These are phyloP conservation scores for Plasmodium malariae DNA, from an alignment of 169 alveolate species.

Conservation along the genomic window DNA sequence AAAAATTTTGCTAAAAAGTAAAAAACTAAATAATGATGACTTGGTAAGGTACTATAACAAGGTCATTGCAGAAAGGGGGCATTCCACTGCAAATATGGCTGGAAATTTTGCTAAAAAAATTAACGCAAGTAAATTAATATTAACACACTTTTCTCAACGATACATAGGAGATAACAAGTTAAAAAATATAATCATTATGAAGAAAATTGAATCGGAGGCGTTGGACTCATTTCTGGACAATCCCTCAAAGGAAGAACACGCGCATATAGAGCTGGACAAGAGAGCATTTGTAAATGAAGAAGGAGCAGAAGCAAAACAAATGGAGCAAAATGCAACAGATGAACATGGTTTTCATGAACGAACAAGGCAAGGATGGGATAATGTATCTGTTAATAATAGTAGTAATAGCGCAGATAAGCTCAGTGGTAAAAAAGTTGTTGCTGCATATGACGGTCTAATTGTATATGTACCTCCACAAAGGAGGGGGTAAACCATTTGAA, in stretches of 20 bases:
- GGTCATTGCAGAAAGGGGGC: constrained; percentile 80
- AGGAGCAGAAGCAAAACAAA: neutral
- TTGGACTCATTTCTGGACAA: neutral
- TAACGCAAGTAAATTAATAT: constrained; percentile 76
- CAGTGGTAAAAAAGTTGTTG: constrained; percentile 17
- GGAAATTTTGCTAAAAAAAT: constrained; percentile 80
- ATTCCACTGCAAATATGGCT: constrained; percentile 84
- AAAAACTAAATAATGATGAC: neutral
- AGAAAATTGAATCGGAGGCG: constrained; percentile 80
- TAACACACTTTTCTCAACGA: constrained; percentile 84
- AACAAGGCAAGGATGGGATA: too few species aligned
- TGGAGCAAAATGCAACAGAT: neutral
- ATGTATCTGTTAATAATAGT: neutral
- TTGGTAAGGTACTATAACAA: constrained; percentile 44
- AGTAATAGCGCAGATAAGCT: neutral
- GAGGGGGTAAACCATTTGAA: neutral
- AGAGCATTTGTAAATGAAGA: neutral
- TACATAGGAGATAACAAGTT: constrained; percentile 81
- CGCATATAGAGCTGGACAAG: neutral
- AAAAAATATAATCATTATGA: constrained; percentile 73
- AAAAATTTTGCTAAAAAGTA: neutral
- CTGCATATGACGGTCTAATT: constrained; percentile 67
- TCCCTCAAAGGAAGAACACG: neutral
- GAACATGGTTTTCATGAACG: too few species aligned
- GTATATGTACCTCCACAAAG: constrained; percentile 53